Evolutionary conservation across 768 basidiomycete genomes (phyloP), one percentile per base, ranked within the genome.

Genomic region (Hygrophoropsis aurantiaca): DNA sequence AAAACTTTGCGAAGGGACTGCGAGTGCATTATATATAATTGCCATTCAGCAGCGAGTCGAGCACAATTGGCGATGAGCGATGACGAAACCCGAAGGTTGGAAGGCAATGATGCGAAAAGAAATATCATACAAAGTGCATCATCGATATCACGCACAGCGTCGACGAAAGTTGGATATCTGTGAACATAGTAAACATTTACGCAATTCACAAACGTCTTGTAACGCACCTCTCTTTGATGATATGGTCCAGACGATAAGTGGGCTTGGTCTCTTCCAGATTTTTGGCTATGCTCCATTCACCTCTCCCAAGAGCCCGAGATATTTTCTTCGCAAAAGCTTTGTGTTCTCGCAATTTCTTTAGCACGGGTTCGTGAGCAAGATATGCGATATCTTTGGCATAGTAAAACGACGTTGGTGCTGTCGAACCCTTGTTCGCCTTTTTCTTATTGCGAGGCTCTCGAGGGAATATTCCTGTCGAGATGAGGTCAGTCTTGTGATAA

Each of bases 291-390:
- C 83, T 87, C 93, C 94, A 99, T 76, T 99, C 94, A 33, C 89
- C 88, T 46, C 94, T 75, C 19, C 95, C 97, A 34, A 99, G 74
- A 9, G 97, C 95, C 47, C 90, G 79, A 38, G 91, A 85, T 37
- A 99, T 79, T 69, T 97, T 97, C 72, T 97, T 97, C 2, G 97
- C 94, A 57, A 98, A 98, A 1, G 94, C 86, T 66, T 99, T 99
- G 74, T 99, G 97, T 64, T 98, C 94, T 60, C 97, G 76, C 42
- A 99, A 76, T 66, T 92, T 97, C 65, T 82, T 84, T 20, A 99
- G 75, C 10, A 98, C 84, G 1, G 97, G 97, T 64, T 99, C 97
- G 66, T 99, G 97, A 4, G 92, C 85, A 26, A 99, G 82, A 69
- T 95, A 98, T 47, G 90, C 89, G 54, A 99, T 95, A 63, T 99